phyloP scores from a whole-genome alignment of 1,284 basidiomycete genomes.

The Schizophyllum commune region DNA sequence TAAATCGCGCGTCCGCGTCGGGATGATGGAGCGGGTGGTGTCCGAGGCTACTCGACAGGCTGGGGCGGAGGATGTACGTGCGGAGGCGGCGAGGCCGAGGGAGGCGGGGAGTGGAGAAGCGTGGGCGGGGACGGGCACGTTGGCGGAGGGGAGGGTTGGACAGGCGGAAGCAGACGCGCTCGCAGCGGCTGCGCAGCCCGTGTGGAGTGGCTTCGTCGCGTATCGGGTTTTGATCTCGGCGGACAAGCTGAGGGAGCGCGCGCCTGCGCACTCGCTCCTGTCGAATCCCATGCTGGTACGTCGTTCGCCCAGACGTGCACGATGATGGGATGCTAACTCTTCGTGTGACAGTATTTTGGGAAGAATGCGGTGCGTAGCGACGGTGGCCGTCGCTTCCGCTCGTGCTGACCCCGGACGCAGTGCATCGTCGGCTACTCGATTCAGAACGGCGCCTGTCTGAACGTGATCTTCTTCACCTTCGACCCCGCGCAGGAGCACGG shows the following conservation, averaged over 20 bases:
- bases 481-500: slow-evolving; percentile 27
- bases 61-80: not conserved
- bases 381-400: too few relatives aligned
- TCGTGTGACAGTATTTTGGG: slow-evolving; percentile 31
- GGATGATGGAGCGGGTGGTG: slow-evolving; percentile 20
- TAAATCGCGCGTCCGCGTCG: slow-evolving; percentile 27
- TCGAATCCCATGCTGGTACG: slow-evolving; percentile 27
- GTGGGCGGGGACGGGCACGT: too few relatives aligned
- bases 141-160: too few relatives aligned
- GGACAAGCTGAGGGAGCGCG: slow-evolving; percentile 17
- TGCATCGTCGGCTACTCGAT: slow-evolving; percentile 30
- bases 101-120: too few relatives aligned
- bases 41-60: not conserved
- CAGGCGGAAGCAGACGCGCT: slow-evolving; percentile 16
- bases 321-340: not conserved
- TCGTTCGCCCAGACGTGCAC: not conserved
- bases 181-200: slow-evolving; percentile 24
- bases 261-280: slow-evolving; percentile 25
- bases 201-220: slow-evolving; percentile 34
- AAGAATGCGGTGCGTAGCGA: slow-evolving; percentile 28
- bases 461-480: slow-evolving; percentile 31
- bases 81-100: not conserved
- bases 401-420: too few relatives aligned
- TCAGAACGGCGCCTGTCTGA: slow-evolving; percentile 25
- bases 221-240: slow-evolving; percentile 30